phyloP scores from a whole-genome alignment of 108 stramenopile genomes.

The Conticribra weissflogii region DNA sequence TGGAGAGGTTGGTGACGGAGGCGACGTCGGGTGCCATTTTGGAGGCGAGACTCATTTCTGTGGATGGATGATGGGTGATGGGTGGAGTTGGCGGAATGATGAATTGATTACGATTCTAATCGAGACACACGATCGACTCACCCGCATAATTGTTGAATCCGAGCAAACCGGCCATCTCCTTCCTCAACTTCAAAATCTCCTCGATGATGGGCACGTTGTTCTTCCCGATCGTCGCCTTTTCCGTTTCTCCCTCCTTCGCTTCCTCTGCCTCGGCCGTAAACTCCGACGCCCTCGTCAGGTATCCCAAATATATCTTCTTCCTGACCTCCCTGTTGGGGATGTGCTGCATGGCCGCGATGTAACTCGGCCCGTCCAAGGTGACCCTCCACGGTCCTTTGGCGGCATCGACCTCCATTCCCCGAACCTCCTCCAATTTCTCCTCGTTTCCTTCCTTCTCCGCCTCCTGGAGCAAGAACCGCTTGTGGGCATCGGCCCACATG shows the following conservation, averaged over 20 bases:
- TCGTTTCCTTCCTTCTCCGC: slow-evolving; percentile 43
- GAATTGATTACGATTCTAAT: no score
- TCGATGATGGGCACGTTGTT: slow-evolving; percentile 94
- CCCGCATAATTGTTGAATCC: slow-evolving; percentile 93
- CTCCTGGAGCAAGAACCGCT: slow-evolving; percentile 49
- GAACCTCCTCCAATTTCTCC: slow-evolving; percentile 50
- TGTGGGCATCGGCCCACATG: slow-evolving; percentile 87
- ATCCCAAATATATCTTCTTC: slow-evolving; percentile 92
- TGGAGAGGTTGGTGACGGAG: slow-evolving; percentile 84
- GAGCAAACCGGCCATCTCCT: slow-evolving; percentile 83
- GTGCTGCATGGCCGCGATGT: slow-evolving; percentile 94
- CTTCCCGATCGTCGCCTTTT: slow-evolving; percentile 44
- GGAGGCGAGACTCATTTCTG: slow-evolving; percentile 68
- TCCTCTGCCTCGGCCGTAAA: slow-evolving; percentile 23
- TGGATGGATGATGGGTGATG: neutral
- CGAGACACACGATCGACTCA: slow-evolving; percentile 31
- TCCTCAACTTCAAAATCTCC: slow-evolving; percentile 84
- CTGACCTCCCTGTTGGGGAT: slow-evolving; percentile 82
- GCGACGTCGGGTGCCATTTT: slow-evolving; percentile 96
- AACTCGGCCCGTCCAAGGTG: slow-evolving; percentile 93
- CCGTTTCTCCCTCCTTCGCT: slow-evolving; percentile 36
- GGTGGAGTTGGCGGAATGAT: no score
- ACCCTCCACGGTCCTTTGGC: slow-evolving; percentile 92
- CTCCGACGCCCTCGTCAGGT: slow-evolving; percentile 86
- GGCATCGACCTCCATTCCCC: slow-evolving; percentile 82